Conservation (phyloP, 2,329 filamentous ascomycete species). For the Aspergillus ustus region DNA sequence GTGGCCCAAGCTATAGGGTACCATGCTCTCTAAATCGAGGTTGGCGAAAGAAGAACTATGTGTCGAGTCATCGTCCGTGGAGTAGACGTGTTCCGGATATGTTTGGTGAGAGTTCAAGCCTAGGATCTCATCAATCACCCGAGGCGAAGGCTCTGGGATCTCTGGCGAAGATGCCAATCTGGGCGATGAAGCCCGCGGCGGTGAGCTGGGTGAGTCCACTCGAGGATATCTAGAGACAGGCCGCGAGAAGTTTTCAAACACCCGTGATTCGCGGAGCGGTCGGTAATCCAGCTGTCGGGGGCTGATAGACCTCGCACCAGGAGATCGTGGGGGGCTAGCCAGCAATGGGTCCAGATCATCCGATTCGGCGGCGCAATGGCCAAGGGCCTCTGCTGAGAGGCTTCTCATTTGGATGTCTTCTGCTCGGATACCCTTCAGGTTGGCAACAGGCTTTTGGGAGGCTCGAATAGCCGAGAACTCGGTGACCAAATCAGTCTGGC, state of each 20-base stretch:
- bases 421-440: conserved; percentile 58
- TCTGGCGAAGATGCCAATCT: conserved; percentile 34
- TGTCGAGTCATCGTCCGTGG: conserved; percentile 23
- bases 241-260: conserved; percentile 61
- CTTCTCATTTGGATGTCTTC: conserved; percentile 50
- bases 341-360: conserved; percentile 28
- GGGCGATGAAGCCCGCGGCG: conserved; percentile 44
- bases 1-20: conserved; percentile 36
- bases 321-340: conserved; percentile 38
- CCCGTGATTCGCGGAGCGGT: conserved; percentile 41
- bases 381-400: conserved; percentile 39
- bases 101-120: conserved; percentile 37
- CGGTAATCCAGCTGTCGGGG: conserved; percentile 28
- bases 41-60: conserved; percentile 21
- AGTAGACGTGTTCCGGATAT: conserved; percentile 38
- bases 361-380: conserved; percentile 26
- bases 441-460: conserved; percentile 55
- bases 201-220: conserved; percentile 45
- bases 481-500: conserved; percentile 56
- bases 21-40: conserved; percentile 36
- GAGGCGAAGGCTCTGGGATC: conserved; percentile 40
- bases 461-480: conserved; percentile 60
- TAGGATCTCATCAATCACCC: conserved; percentile 47
- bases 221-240: conserved; percentile 50
- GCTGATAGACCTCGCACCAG: conserved; percentile 32